Evolutionary conservation across 306 rosid genomes (phyloP).

Genomic region (Sicyos baderoa): DNA sequence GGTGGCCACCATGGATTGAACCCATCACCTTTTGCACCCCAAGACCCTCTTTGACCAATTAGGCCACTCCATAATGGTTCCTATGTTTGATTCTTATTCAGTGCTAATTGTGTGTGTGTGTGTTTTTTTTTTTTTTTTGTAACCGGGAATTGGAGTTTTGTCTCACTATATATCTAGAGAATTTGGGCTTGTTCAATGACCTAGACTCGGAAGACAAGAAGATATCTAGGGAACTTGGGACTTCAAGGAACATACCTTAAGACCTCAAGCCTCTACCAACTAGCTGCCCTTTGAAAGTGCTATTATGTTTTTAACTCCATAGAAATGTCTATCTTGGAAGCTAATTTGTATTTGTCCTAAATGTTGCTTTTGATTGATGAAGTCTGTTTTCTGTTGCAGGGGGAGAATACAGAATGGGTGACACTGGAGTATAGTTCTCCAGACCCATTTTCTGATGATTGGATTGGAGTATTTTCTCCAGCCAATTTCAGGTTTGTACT

Average conservation of each 20-base stretch:
- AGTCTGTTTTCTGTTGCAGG: constrained; percentile 35
- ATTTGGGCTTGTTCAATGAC: too few relatives aligned
- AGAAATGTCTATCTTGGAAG: neutral
- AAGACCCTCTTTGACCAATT: too few relatives aligned
- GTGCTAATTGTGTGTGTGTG: neutral
- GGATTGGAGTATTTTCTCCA: constrained; percentile 95
- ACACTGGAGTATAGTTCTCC: constrained; percentile 48
- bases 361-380: neutral
- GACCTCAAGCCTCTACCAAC: too few relatives aligned
- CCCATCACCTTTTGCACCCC: too few relatives aligned
- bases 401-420: constrained; percentile 63
- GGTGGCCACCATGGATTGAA: too few relatives aligned
- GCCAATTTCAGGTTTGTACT: constrained; percentile 58
- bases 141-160: too few relatives aligned
- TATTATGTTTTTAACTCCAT: neutral
- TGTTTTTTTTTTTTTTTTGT: too few relatives aligned
- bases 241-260: too few relatives aligned
- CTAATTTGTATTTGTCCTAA: neutral
- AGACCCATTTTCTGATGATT: constrained; percentile 53
- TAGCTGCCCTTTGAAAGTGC: neutral
- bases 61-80: too few relatives aligned
- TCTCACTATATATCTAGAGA: too few relatives aligned
- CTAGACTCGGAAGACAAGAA: too few relatives aligned
- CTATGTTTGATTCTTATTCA: neutral
- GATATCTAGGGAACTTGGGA: too few relatives aligned